Percentiles rank a stretch among this genome's conserved stretches.
These are phyloP conservation scores for Sordaria brevicollis DNA, from an alignment of 495 filamentous ascomycete species.

Conservation along the genomic window DNA sequence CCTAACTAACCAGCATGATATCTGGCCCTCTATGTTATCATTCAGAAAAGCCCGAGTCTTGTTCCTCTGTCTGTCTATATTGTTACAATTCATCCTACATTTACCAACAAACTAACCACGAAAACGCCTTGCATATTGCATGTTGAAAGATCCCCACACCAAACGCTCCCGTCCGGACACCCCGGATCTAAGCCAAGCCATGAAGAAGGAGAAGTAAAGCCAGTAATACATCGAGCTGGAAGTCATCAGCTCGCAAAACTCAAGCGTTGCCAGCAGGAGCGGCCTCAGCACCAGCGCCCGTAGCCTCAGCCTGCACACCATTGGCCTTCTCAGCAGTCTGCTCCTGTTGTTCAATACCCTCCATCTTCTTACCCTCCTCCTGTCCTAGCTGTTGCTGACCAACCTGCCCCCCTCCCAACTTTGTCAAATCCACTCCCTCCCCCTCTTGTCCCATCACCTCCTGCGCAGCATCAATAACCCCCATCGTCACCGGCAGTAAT, in stretches of 20 bases:
- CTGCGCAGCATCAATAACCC: neutral
- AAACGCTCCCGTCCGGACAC: no score
- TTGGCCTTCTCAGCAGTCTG: neutral
- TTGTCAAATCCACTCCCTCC: neutral
- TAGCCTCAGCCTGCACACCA: neutral
- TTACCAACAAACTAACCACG: neutral
- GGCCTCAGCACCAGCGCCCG: neutral
- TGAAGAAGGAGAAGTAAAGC: neutral
- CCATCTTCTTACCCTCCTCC: no score
- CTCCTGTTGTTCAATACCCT: neutral
- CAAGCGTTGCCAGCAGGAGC: neutral
- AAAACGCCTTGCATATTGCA: neutral
- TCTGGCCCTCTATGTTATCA: neutral
- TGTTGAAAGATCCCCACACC: neutral
- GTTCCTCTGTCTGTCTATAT: neutral
- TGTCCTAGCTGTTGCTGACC: neutral
- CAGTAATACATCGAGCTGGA: neutral
- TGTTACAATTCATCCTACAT: neutral
- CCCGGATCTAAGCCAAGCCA: neutral
- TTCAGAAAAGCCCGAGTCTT: neutral
- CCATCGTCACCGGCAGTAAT: conserved; percentile 7
- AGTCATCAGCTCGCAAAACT: no score
- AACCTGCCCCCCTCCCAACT: neutral
- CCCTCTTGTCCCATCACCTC: neutral
- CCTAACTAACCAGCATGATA: neutral